Percentiles rank a stretch among this genome's conserved stretches.
Evolutionary conservation across 768 basidiomycete genomes (phyloP).

Genomic region (Psilocybe cubensis): DNA sequence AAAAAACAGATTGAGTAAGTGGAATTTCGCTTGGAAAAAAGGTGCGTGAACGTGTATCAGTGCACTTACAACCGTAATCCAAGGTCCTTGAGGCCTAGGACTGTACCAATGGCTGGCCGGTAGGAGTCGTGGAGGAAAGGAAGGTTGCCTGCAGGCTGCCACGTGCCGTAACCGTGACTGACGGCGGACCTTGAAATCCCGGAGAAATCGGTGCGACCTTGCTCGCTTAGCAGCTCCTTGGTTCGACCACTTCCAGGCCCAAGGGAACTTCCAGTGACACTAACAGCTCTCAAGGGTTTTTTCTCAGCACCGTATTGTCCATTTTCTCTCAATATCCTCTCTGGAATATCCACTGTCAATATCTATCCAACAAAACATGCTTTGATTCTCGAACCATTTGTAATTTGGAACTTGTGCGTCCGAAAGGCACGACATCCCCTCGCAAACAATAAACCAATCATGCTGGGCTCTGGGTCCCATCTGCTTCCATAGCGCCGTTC

Average conservation of each 20-base stretch:
- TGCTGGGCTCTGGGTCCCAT: too few relatives aligned
- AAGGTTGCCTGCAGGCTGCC: slow-evolving; percentile 18
- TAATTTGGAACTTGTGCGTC: neutral
- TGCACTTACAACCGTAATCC: slow-evolving; percentile 22
- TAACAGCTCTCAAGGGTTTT: too few relatives aligned
- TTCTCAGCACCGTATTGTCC: too few relatives aligned
- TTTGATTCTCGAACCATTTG: too few relatives aligned
- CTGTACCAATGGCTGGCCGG: slow-evolving; percentile 9
- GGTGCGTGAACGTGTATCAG: slow-evolving; percentile 7
- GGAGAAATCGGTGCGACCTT: neutral
- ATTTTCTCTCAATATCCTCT: too few relatives aligned
- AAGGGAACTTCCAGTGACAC: too few relatives aligned
- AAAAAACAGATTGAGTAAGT: neutral
- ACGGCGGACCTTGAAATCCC: slow-evolving; percentile 5
- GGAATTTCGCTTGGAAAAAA: slow-evolving; percentile 1
- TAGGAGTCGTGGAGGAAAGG: slow-evolving; percentile 10
- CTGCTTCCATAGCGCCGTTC: neutral
- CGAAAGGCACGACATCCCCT: neutral
- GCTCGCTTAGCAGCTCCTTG: neutral
- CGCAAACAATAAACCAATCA: neutral
- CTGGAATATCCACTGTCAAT: too few relatives aligned
- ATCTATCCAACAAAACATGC: too few relatives aligned
- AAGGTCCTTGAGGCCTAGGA: slow-evolving; percentile 24
- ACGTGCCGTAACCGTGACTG: slow-evolving; percentile 20
- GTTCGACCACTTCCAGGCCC: too few relatives aligned